Conservation (phyloP, 768 basidiomycete genomes). For the Rubroboletus satanas region DNA sequence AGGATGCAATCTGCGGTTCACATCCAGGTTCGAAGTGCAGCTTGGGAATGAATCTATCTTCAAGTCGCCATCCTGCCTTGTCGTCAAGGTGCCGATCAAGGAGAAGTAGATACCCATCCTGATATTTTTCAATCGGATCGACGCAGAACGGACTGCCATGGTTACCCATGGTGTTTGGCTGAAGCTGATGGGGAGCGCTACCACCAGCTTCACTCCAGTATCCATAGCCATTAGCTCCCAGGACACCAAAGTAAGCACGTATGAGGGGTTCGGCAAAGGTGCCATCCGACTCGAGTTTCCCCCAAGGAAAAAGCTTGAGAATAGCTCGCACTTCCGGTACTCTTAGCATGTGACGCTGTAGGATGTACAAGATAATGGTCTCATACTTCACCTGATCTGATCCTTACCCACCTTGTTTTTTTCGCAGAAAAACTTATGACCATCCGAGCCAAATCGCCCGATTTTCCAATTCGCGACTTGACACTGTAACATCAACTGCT, state of each 20-base stretch:
- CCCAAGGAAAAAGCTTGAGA: conserved; percentile 41
- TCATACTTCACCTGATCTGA: background rate
- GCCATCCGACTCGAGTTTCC: conserved; percentile 39
- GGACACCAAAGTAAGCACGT: conserved; percentile 36
- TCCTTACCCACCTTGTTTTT: conserved; percentile 31
- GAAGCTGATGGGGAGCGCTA: conserved; percentile 28
- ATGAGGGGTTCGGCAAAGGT: conserved; percentile 34
- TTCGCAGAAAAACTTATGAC: conserved; percentile 33
- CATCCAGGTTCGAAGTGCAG: conserved; percentile 27
- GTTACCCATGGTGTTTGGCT: conserved; percentile 14
- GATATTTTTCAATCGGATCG: conserved; percentile 21
- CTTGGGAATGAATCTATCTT: conserved; percentile 32
- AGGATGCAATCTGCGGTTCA: conserved; percentile 27
- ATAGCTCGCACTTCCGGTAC: conserved; percentile 32
- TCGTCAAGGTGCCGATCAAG: conserved; percentile 30
- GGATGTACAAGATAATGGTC: background rate
- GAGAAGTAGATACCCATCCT: conserved; percentile 34
- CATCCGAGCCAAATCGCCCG: conserved; percentile 26
- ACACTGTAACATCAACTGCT: conserved; percentile 23
- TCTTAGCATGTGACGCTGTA: conserved; percentile 37
- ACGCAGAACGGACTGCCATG: conserved; percentile 4
- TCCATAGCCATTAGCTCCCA: conserved; percentile 38
- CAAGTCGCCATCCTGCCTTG: conserved; percentile 36
- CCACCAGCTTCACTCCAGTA: conserved; percentile 41
- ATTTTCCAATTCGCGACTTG: conserved; percentile 36